Base-by-base conservation (phyloP, 73 alveolate species). In the Paramecium primaurelia region DNA sequence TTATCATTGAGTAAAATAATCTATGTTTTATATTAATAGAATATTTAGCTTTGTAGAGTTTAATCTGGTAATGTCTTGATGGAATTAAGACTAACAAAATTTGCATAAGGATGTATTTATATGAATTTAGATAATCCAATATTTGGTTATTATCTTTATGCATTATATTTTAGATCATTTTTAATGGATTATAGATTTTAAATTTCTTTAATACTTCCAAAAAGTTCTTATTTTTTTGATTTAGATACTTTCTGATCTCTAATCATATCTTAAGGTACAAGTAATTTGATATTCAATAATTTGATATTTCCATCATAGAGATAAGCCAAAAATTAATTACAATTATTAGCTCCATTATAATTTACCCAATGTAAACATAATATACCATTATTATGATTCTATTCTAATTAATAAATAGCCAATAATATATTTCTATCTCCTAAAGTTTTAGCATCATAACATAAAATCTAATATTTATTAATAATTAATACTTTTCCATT, bases 251-350 rank as follows among this genome's bases (percentile, higher is more conserved):
- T 80, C 58, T 80, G 25, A 44, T 80, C 91, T 25, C 91, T 14
- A 6, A 80, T 80, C 77, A 80, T 80, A 40, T 80, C 71, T 80
- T 80, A 49, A 49, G 91, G 91, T 9, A 80, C 91, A 9, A 80
- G 75, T 80, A 80, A 80, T 47, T 80, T 80, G 22, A 80, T 45
- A 80, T 40, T 47, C 51, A 80, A 32, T 49, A 44, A 42, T 40
- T 49, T 80, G 18, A 80, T 80, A 4, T 14, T 20, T 14, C 91
- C 91, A 47, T 80, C 91, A 22, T 32, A 40, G n/a, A 18, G 36
- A 45, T 80, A 80, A 18, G 49, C 38, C 49, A 80, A 26, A 80
- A 80, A 80, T 32, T 80, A 34, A 80, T 80, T 42, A 36, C 77
- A 32, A 49, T 80, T 80, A 10, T 11, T 42, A 10, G 91, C 91